phyloP scores from a whole-genome alignment of 129 eudicot species.

The Ambrosia artemisiifolia region DNA sequence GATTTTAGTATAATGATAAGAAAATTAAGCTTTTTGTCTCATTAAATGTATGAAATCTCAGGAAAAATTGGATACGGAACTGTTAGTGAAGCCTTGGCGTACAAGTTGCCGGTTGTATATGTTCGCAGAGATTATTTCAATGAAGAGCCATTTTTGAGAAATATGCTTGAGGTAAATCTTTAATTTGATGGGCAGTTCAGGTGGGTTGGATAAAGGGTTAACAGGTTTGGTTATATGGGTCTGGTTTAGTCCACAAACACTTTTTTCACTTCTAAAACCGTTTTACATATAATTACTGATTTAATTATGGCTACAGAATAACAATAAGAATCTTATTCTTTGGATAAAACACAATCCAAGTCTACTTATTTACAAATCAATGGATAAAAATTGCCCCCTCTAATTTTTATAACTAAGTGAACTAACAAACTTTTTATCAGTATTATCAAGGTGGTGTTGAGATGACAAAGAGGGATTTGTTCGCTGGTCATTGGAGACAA shows the following conservation, averaged over 20 bases:
- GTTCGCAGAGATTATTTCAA: slow-evolving; percentile 97
- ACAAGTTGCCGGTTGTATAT: slow-evolving; percentile 88
- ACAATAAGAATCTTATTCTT: background rate
- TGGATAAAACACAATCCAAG: background rate
- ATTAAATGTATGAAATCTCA: slow-evolving; percentile 31
- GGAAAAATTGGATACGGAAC: slow-evolving; percentile 99
- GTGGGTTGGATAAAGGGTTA: background rate
- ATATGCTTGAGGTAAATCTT: slow-evolving; percentile 82
- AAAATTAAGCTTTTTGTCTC: slow-evolving; percentile 13
- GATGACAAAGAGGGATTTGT: slow-evolving; percentile 96
- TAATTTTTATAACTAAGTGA: background rate
- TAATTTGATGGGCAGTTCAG: background rate
- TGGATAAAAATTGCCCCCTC: background rate
- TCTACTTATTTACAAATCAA: background rate
- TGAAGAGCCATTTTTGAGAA: slow-evolving; percentile 96
- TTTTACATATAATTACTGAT: too few species aligned
- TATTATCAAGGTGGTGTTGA: slow-evolving; percentile 92
- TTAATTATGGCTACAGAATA: too few species aligned
- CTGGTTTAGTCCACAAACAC: background rate
- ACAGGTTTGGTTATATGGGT: background rate
- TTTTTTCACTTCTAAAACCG: background rate
- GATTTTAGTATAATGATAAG: background rate
- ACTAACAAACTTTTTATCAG: slow-evolving; percentile 30
- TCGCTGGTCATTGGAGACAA: slow-evolving; percentile 91
- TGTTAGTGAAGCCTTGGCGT: slow-evolving; percentile 94